phyloP scores from a whole-genome alignment of 768 basidiomycete genomes.

The Tremella fuciformis region DNA sequence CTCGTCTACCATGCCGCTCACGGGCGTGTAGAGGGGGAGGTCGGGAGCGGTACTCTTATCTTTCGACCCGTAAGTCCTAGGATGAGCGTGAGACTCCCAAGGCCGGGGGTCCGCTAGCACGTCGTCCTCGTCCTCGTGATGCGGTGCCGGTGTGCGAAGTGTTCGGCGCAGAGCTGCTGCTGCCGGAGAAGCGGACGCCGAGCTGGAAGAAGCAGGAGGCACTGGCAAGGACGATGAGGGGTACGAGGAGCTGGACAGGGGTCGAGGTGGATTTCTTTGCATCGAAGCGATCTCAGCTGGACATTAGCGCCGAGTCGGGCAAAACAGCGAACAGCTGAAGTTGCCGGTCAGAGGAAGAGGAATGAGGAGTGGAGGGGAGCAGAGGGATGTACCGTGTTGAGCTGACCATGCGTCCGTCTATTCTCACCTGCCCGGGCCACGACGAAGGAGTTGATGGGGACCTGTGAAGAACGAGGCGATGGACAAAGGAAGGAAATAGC shows the following conservation, averaged over 20 bases:
- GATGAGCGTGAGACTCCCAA: slow-evolving; percentile 34
- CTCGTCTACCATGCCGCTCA: slow-evolving; percentile 12
- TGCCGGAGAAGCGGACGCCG: slow-evolving; percentile 9
- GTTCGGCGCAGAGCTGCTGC: slow-evolving; percentile 8
- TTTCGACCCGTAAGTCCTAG: slow-evolving; percentile 32
- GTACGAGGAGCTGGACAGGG: too few species aligned
- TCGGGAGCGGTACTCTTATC: slow-evolving; percentile 13
- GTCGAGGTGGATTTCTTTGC: slow-evolving; percentile 5
- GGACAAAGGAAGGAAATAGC: too few species aligned
- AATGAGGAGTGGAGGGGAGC: background rate
- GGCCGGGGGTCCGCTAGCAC: slow-evolving; percentile 40
- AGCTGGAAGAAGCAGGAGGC: slow-evolving; percentile 3
- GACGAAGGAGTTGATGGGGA: too few species aligned
- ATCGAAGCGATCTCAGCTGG: slow-evolving; percentile 7
- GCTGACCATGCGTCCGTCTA: too few species aligned
- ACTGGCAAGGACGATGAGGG: background rate
- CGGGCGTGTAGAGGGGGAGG: slow-evolving; percentile 24
- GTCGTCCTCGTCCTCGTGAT: slow-evolving; percentile 10
- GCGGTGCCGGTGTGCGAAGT: background rate
- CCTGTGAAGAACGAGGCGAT: too few species aligned
- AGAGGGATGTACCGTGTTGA: background rate
- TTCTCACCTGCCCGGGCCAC: too few species aligned
- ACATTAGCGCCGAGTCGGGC: background rate
- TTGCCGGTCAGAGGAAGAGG: background rate
- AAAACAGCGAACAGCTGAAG: background rate